A percentile compares a stretch with the other conserved stretches of the same genome.
phyloP scores from a whole-genome alignment of 2,329 filamentous ascomycete genomes.

The Aspergillus arachidicola region DNA sequence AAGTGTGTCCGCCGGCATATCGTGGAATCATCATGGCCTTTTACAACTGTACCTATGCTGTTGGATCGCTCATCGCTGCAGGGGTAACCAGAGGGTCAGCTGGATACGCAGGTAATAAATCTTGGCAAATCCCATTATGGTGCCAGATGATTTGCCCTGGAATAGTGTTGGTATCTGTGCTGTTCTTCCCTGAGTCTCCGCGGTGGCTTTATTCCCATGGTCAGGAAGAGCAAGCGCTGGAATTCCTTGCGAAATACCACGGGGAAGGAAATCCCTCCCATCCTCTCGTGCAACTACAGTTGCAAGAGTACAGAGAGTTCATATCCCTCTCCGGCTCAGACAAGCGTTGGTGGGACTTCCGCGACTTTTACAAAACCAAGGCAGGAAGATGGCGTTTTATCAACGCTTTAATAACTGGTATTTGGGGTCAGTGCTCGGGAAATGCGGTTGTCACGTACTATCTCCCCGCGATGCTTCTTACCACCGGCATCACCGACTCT shows the following conservation, averaged over 20 bases:
- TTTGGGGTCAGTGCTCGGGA: constrained; percentile 14
- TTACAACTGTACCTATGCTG: constrained; percentile 55
- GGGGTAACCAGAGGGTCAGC: constrained; percentile 56
- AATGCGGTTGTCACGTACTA: constrained; percentile 55
- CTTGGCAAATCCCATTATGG: constrained; percentile 64
- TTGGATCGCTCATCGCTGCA: constrained; percentile 57
- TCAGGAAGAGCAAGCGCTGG: constrained; percentile 28
- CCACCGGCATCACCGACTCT: constrained; percentile 53
- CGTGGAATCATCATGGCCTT: constrained; percentile 64
- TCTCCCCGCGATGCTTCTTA: constrained; percentile 54
- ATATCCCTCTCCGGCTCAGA: constrained; percentile 32
- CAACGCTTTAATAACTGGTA: constrained; percentile 12
- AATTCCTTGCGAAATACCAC: constrained; percentile 46
- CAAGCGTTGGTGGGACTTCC: constrained; percentile 32
- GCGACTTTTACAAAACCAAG: constrained; percentile 2
- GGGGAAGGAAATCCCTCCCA: constrained; percentile 45
- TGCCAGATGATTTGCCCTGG: constrained; percentile 51
- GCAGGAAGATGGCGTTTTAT: constrained; percentile 10
- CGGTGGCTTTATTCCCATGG: constrained; percentile 27
- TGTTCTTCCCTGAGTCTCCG: constrained; percentile 53
- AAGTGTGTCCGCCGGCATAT: constrained; percentile 65
- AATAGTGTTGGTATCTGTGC: constrained; percentile 41
- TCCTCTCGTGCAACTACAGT: constrained; percentile 46
- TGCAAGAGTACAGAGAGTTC: constrained; percentile 42
- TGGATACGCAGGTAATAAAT: constrained; percentile 40